Conservation (phyloP, 768 basidiomycete genomes). For the Paxillus ammoniavirescens region DNA sequence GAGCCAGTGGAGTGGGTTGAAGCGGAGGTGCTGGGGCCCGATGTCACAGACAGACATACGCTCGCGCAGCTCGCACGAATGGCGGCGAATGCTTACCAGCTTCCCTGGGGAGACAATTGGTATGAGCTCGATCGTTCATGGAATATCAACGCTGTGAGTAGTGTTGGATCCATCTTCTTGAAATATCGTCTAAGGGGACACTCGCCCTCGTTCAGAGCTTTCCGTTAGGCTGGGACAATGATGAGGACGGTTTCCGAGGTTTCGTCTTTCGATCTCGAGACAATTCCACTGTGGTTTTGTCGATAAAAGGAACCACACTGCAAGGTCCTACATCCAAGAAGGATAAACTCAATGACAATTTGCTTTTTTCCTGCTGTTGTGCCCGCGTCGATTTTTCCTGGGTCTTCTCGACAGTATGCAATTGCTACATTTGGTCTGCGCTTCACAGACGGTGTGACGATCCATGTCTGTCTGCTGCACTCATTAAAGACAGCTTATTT, state of each 20-base stretch:
- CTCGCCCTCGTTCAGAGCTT: constrained; percentile 51
- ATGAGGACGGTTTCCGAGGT: constrained; percentile 78
- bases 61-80: constrained; percentile 82
- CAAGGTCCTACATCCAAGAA: constrained; percentile 83
- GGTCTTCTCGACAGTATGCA: constrained; percentile 82
- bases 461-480: constrained; percentile 77
- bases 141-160: constrained; percentile 51
- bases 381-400: constrained; percentile 87
- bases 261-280: constrained; percentile 81
- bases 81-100: constrained; percentile 85
- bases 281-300: constrained; percentile 80
- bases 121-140: constrained; percentile 75
- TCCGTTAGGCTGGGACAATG: constrained; percentile 74
- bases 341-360: constrained; percentile 92
- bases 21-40: constrained; percentile 66
- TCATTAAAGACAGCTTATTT: constrained; percentile 88
- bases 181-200: constrained; percentile 6
- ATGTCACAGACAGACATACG: constrained; percentile 77
- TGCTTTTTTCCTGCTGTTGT: constrained; percentile 92
- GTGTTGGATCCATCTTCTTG: constrained; percentile 1
- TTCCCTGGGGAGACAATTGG: constrained; percentile 73
- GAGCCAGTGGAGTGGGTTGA: constrained; percentile 67
- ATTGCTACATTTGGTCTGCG: constrained; percentile 61
- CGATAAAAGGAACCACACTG: constrained; percentile 89
- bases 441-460: constrained; percentile 72